Evolutionary conservation across 495 filamentous ascomycete species (phyloP).

Genomic region (Staphylotrichum longicolle): DNA sequence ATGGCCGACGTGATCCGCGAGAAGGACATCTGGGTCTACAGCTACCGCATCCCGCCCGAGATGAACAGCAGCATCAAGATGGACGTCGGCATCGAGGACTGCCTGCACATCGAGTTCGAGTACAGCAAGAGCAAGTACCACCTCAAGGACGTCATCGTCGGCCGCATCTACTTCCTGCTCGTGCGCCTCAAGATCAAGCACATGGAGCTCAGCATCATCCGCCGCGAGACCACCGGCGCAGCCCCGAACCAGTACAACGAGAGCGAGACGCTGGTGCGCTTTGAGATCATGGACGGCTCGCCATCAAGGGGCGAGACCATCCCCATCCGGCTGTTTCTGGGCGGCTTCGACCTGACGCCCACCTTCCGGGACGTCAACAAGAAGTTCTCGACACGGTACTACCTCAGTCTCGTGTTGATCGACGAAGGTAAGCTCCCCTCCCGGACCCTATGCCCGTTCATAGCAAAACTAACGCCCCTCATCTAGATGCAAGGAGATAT

Average conservation of each 20-base stretch:
- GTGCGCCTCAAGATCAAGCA: slow-evolving; percentile 99
- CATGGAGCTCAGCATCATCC: slow-evolving; percentile 98
- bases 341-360: slow-evolving; percentile 94
- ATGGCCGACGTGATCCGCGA: slow-evolving; percentile 98
- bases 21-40: slow-evolving; percentile 99
- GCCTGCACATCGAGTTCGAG: slow-evolving; percentile 98
- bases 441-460: background rate
- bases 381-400: slow-evolving; percentile 98
- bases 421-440: slow-evolving; percentile 70
- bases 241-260: slow-evolving; percentile 99
- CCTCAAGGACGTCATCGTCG: slow-evolving; percentile 98
- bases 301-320: slow-evolving; percentile 98
- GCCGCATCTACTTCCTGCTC: slow-evolving; percentile 96
- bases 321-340: slow-evolving; percentile 94
- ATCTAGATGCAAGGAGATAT: slow-evolving; percentile 85
- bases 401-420: slow-evolving; percentile 92
- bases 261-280: slow-evolving; percentile 95
- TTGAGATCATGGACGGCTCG: slow-evolving; percentile 99
- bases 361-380: slow-evolving; percentile 99
- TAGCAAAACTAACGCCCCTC: slow-evolving; percentile 7
- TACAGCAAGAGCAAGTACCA: slow-evolving; percentile 99
- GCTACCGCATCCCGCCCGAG: slow-evolving; percentile 96
- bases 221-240: slow-evolving; percentile 91
- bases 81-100: slow-evolving; percentile 99
- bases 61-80: slow-evolving; percentile 99